Percentiles rank a stretch among this genome's conserved stretches.
These are phyloP conservation scores for Aulographum hederae DNA, from an alignment of 2,329 filamentous ascomycete species.

Conservation along the genomic window DNA sequence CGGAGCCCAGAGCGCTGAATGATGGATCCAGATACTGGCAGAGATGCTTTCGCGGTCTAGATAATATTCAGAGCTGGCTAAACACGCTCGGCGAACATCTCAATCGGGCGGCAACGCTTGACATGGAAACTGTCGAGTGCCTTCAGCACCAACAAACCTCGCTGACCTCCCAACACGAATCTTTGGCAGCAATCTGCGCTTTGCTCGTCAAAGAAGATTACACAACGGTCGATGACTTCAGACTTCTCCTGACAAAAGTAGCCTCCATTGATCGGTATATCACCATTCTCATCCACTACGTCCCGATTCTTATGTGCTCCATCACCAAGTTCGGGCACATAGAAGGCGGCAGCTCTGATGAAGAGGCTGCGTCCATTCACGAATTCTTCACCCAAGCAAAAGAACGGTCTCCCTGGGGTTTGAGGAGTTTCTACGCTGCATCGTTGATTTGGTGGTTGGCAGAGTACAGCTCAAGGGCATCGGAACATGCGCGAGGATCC, in stretches of 20 bases:
- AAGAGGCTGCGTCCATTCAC: conserved; percentile 54
- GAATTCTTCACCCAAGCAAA: conserved; percentile 44
- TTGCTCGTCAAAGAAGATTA: conserved; percentile 62
- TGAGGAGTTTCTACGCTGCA: conserved; percentile 62
- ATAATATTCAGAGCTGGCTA: conserved; percentile 58
- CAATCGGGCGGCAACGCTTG: conserved; percentile 57
- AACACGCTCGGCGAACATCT: conserved; percentile 58
- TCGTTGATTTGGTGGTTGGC: conserved; percentile 74
- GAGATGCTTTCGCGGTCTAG: conserved; percentile 61
- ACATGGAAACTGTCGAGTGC: conserved; percentile 58
- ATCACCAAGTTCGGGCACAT: conserved; percentile 64
- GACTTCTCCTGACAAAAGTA: conserved; percentile 47
- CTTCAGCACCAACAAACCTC: conserved; percentile 66
- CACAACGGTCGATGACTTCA: conserved; percentile 53
- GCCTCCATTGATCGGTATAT: conserved; percentile 64
- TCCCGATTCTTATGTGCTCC: conserved; percentile 61
- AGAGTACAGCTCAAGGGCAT: conserved; percentile 65
- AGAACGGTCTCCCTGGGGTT: conserved; percentile 51
- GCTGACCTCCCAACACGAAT: conserved; percentile 77
- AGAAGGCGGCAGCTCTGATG: conserved; percentile 45
- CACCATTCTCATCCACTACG: conserved; percentile 54
- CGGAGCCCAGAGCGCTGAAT: conserved; percentile 25
- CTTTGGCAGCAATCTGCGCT: conserved; percentile 61
- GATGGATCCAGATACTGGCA: conserved; percentile 47
- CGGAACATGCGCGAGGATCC: conserved; percentile 37